These are phyloP conservation scores for Esteya vermicola DNA, from an alignment of 2,329 filamentous ascomycete genomes.

Conservation along the genomic window DNA sequence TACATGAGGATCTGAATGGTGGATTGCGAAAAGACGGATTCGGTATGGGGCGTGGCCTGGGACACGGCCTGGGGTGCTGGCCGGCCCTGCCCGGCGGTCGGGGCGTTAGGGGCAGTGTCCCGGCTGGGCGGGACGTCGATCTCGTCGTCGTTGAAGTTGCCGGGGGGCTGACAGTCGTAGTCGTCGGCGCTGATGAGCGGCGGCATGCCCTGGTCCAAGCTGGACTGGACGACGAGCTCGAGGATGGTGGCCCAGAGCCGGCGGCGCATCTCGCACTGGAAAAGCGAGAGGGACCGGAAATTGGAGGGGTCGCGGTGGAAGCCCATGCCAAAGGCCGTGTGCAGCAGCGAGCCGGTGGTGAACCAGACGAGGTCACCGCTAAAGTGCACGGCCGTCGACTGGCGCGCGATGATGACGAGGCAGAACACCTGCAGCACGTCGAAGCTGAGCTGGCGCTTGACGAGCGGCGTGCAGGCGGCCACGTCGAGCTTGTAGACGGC, in stretches of 20 bases:
- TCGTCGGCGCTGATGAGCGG: constrained; percentile 30
- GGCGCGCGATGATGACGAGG: constrained; percentile 8
- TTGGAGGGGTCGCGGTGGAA: constrained; percentile 40
- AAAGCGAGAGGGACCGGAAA: constrained; percentile 30
- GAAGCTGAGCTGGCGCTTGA: constrained; percentile 8
- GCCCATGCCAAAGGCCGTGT: constrained; percentile 42
- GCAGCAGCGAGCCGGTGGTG: constrained; percentile 31
- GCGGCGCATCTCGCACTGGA: constrained; percentile 37
- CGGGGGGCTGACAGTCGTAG: constrained; percentile 34
- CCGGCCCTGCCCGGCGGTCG: too few relatives aligned
- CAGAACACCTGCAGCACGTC: constrained; percentile 10
- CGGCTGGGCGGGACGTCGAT: too few relatives aligned
- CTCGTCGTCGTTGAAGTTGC: constrained; percentile 37
- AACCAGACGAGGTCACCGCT: constrained; percentile 39
- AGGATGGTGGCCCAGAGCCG: constrained; percentile 42
- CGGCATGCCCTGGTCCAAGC: constrained; percentile 34
- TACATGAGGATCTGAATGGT: constrained; percentile 14
- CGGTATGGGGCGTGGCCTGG: too few relatives aligned
- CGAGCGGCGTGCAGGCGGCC: constrained; percentile 5
- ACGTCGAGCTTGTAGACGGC: constrained; percentile 5
- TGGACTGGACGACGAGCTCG: constrained; percentile 37
- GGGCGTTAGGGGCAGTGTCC: too few relatives aligned
- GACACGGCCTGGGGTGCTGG: too few relatives aligned
- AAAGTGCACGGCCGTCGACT: constrained; percentile 21
- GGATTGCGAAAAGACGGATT: constrained; percentile 7